Conservation (phyloP, 2,329 filamentous ascomycete species). For the Epichloe baconii region DNA sequence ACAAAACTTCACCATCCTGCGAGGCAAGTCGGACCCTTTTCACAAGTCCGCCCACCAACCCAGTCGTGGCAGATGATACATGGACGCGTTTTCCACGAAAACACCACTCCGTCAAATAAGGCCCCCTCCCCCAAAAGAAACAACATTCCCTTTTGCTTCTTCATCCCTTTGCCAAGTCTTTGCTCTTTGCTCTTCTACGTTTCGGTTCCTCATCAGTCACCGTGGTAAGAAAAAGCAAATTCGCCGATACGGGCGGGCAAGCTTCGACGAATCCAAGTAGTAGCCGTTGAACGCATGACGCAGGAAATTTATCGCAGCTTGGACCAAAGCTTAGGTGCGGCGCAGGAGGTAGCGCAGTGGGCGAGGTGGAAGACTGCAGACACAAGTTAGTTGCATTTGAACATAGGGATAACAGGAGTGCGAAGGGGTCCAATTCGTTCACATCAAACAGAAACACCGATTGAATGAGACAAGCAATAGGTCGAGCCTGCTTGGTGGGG, state of each 20-base stretch:
- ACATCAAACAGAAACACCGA: slow-evolving; percentile 4
- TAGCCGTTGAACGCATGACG: not conserved
- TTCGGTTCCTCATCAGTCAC: not conserved
- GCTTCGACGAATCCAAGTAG: not conserved
- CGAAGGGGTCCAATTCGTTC: not conserved
- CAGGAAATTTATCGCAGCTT: slow-evolving; percentile 63
- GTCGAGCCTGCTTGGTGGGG: not conserved
- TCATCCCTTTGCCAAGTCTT: not conserved
- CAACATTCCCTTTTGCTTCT: not conserved
- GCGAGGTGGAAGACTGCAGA: slow-evolving; percentile 87
- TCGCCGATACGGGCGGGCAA: not conserved
- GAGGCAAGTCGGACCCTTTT: not conserved
- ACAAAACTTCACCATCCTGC: slow-evolving; percentile 3
- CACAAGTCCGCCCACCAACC: slow-evolving; percentile 1
- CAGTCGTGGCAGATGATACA: slow-evolving; percentile 8
- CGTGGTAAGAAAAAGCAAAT: not conserved
- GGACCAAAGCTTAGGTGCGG: slow-evolving; percentile 90
- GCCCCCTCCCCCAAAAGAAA: not conserved
- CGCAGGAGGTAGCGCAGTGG: slow-evolving; percentile 87
- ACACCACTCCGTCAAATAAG: not conserved
- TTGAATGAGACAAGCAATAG: not conserved
- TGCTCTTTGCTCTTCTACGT: slow-evolving; percentile 6
- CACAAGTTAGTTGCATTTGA: not conserved
- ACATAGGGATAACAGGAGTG: not conserved
- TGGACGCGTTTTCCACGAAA: not conserved